Evolutionary conservation across 371 early-diverging fungal genomes (phyloP).

Genomic region (Funneliformis caledonium): DNA sequence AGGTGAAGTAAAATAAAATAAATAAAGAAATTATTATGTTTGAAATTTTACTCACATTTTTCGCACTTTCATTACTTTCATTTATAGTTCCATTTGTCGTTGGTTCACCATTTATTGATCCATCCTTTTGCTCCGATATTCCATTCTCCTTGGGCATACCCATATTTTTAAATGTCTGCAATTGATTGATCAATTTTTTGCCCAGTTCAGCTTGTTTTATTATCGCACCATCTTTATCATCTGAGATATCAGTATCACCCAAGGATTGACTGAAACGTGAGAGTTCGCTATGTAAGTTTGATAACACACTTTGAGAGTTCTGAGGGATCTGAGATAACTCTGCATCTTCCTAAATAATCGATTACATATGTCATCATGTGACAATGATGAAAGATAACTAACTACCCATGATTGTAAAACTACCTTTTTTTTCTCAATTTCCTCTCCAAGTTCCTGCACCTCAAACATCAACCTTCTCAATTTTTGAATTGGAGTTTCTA

Average conservation of each 20-base stretch:
- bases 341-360: constrained; percentile 38
- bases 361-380: constrained; percentile 24
- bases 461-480: constrained; percentile 81
- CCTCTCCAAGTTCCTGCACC: constrained; percentile 77
- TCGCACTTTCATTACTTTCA: constrained; percentile 45
- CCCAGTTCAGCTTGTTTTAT: constrained; percentile 60
- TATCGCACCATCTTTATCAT: constrained; percentile 43
- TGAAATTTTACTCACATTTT: constrained; percentile 49
- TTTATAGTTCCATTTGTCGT: constrained; percentile 41
- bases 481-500: constrained; percentile 78
- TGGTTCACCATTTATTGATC: constrained; percentile 39
- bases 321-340: constrained; percentile 50
- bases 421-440: constrained; percentile 66
- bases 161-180: constrained; percentile 63
- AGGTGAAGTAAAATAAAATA: background rate
- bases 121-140: constrained; percentile 30
- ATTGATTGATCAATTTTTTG: constrained; percentile 66
- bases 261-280: constrained; percentile 59
- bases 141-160: constrained; percentile 42
- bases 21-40: background rate
- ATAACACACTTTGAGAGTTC: constrained; percentile 59
- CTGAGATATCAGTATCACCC: constrained; percentile 46
- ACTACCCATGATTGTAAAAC: background rate
- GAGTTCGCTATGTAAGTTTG: constrained; percentile 73
- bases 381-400: background rate